Percentiles rank a stretch among this genome's conserved stretches.
Conservation (phyloP, 139 green algal species). For the Zygnema circumcarinatum region DNA sequence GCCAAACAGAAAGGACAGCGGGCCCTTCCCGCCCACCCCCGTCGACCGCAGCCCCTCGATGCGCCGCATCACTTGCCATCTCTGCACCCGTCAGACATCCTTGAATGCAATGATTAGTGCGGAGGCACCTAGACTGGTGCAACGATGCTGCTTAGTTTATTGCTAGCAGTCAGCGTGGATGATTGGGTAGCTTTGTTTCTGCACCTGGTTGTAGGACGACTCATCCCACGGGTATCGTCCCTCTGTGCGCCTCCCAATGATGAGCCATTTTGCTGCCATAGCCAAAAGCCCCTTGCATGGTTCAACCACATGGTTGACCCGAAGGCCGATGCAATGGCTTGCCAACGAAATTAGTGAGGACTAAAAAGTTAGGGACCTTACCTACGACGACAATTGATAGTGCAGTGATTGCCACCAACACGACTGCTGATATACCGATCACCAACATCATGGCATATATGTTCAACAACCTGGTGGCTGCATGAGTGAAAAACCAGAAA, state of each 20-base stretch:
- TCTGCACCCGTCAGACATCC: too few relatives aligned
- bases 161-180: too few relatives aligned
- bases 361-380: background rate
- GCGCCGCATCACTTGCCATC: background rate
- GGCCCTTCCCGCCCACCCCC: background rate
- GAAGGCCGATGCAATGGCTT: too few relatives aligned
- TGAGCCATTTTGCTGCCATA: conserved; percentile 12
- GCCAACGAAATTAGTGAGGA: too few relatives aligned
- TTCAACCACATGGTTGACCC: too few relatives aligned
- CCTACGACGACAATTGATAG: background rate
- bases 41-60: background rate
- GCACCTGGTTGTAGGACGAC: background rate
- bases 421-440: background rate
- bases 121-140: too few relatives aligned
- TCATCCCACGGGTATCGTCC: background rate
- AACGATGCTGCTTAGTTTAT: too few relatives aligned
- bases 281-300: too few relatives aligned
- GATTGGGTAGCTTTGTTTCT: too few relatives aligned
- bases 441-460: background rate
- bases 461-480: background rate
- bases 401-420: background rate
- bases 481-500: background rate
- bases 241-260: conserved; percentile 23
- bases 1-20: conserved; percentile 9
- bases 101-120: too few relatives aligned